phyloP scores from a whole-genome alignment of 345 rosid species.

The Populus ilicifolia region DNA sequence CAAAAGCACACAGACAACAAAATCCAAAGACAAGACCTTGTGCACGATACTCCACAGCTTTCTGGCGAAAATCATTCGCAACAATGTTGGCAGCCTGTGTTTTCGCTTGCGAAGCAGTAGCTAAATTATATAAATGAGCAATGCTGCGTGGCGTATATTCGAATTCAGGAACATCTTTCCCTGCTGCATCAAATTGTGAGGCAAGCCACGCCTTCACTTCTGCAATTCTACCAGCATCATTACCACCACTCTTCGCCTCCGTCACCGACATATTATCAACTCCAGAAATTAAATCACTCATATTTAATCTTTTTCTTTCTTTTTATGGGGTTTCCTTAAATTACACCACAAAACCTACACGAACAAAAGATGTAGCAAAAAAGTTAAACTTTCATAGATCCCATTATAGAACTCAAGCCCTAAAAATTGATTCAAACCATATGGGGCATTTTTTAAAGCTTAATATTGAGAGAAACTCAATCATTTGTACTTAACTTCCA shows the following conservation, averaged over 20 bases:
- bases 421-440: too few relatives aligned
- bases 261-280: conserved; percentile 26
- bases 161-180: conserved; percentile 76
- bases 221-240: conserved; percentile 61
- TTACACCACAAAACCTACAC: not conserved
- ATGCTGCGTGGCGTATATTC: conserved; percentile 85
- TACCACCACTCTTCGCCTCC: conserved; percentile 43
- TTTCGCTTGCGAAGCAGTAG: conserved; percentile 77
- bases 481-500: too few relatives aligned
- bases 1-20: not conserved
- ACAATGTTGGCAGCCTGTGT: conserved; percentile 80
- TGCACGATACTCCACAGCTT: conserved; percentile 76
- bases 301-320: not conserved
- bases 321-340: not conserved
- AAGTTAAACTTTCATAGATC: too few relatives aligned
- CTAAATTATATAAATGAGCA: conserved; percentile 66
- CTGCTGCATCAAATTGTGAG: conserved; percentile 75
- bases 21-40: conserved; percentile 51
- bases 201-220: conserved; percentile 82
- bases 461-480: too few relatives aligned
- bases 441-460: too few relatives aligned
- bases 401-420: too few relatives aligned
- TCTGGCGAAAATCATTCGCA: conserved; percentile 87
- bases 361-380: not conserved
- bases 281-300: conserved; percentile 47